phyloP scores from a whole-genome alignment of 139 green algal genomes.

The Gonium pectorale region DNA sequence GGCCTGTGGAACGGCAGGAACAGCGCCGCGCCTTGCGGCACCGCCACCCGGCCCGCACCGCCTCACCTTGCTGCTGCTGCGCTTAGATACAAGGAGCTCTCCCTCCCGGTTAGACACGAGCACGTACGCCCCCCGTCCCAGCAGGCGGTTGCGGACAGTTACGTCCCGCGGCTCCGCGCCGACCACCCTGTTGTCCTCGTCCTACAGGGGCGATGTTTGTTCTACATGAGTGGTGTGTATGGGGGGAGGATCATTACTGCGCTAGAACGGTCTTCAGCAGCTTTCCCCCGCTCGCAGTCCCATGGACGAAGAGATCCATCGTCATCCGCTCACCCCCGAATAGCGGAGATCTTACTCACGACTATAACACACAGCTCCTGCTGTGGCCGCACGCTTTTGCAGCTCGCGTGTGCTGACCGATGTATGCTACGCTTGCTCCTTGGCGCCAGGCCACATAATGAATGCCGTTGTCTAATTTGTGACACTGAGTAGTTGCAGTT shows the following conservation, averaged over 20 bases:
- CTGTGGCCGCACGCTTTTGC: not conserved
- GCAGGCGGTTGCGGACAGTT: constrained; percentile 45
- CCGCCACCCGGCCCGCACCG: not conserved
- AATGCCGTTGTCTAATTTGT: too few relatives aligned
- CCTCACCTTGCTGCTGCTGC: constrained; percentile 36
- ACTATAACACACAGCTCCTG: constrained; percentile 37
- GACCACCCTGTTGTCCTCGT: constrained; percentile 32
- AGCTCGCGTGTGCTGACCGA: too few relatives aligned
- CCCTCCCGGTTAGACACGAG: constrained; percentile 40
- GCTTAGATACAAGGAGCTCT: constrained; percentile 31
- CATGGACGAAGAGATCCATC: not conserved
- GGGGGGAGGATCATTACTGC: not conserved
- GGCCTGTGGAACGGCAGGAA: not conserved
- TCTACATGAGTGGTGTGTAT: not conserved
- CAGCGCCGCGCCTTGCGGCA: not conserved
- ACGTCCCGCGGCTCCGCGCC: constrained; percentile 24
- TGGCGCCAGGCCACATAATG: not conserved
- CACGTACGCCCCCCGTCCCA: constrained; percentile 52
- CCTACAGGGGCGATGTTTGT: not conserved
- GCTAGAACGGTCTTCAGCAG: not conserved
- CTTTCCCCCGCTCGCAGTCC: not conserved
- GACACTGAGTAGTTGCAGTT: not conserved
- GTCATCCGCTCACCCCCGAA: not conserved
- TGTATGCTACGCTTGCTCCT: not conserved
- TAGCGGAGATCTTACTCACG: not conserved